Conservation (phyloP, 1,284 basidiomycete genomes). For the Xerocomus minutiporus region DNA sequence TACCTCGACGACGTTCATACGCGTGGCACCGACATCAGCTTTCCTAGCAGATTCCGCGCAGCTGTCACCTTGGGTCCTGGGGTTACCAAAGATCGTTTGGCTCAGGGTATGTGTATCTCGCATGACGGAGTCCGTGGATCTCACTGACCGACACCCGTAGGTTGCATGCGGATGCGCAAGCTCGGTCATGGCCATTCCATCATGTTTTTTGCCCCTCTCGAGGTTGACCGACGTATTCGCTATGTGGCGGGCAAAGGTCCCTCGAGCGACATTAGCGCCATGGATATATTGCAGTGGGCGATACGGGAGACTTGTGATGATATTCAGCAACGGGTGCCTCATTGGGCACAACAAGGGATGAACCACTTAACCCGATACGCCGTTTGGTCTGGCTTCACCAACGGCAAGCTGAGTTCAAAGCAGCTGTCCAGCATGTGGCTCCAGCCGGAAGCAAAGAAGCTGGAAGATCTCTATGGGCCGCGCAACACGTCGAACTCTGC, state of each 20-base stretch:
- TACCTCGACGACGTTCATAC: constrained; percentile 56
- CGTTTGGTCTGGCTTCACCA: not conserved
- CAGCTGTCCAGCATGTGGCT: constrained; percentile 30
- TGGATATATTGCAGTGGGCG: not conserved
- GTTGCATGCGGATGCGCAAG: constrained; percentile 47
- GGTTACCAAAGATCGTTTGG: constrained; percentile 47
- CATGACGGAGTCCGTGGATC: no score
- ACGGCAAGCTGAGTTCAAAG: not conserved
- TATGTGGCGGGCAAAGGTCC: constrained; percentile 10
- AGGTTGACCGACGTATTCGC: constrained; percentile 41
- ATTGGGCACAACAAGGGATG: constrained; percentile 34
- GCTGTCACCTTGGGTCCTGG: constrained; percentile 40
- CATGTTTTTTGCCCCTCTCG: constrained; percentile 43
- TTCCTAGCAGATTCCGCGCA: constrained; percentile 36
- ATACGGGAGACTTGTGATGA: not conserved
- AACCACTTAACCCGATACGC: not conserved
- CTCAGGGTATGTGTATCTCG: constrained; percentile 39
- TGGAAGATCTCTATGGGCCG: constrained; percentile 35
- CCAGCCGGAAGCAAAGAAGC: constrained; percentile 34
- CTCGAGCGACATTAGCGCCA: constrained; percentile 9
- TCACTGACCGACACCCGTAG: constrained; percentile 15
- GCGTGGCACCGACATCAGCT: constrained; percentile 52
- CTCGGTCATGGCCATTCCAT: constrained; percentile 45
- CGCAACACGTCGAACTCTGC: not conserved
- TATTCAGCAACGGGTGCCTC: constrained; percentile 36